Evolutionary conservation across 768 basidiomycete genomes (phyloP), one percentile per base, ranked within the genome.

Genomic region (Boletus tylopilopsis): DNA sequence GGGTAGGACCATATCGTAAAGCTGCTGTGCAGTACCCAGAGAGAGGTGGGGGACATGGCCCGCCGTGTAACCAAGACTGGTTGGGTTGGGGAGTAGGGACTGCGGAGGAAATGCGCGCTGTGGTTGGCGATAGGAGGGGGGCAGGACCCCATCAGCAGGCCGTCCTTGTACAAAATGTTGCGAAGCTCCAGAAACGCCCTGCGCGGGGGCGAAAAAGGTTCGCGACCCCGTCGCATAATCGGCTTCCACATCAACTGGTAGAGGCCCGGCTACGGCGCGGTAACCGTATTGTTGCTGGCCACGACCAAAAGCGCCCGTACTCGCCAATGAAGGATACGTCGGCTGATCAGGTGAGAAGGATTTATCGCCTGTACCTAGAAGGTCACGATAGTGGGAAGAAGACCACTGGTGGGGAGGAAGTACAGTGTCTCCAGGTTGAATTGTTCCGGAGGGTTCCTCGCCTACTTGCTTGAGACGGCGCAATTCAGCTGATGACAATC

Each of bases 1-100:
- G 47, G 77, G 73, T 29, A 75, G 68, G 78, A 90, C 86, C 84
- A 88, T 86, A 60, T 89, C 87, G 59, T 89, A 90, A 45, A 89
- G 60, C 59, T 88, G 87, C 58, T 89, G 87, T 24, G 86, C 77
- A 60, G 79, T 86, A 50, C 83, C 85, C 45, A 89, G 71, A 11
- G 86, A 83, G 47, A 88, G 75, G 54, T 86, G 84, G 15, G 82
- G 72, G n/a, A 80, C 76, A 59, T 85, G 82, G 35, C 57, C 68
- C n/a, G 68, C 68, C 22, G 74, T 66, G 60, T 82, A 85, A 49
- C 70, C 73, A 54, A 85, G 72, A 46, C 73, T 69, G 12, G 78
- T 74, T 13, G 81, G 78, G 47, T 72, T 82, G 10, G 80, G 76
- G 40, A 80, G 60, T 45, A 81, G 59, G 12, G 79, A 76, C 48